Conservation (phyloP, 2,329 filamentous ascomycete genomes). For the Nectriaceae sp. region DNA sequence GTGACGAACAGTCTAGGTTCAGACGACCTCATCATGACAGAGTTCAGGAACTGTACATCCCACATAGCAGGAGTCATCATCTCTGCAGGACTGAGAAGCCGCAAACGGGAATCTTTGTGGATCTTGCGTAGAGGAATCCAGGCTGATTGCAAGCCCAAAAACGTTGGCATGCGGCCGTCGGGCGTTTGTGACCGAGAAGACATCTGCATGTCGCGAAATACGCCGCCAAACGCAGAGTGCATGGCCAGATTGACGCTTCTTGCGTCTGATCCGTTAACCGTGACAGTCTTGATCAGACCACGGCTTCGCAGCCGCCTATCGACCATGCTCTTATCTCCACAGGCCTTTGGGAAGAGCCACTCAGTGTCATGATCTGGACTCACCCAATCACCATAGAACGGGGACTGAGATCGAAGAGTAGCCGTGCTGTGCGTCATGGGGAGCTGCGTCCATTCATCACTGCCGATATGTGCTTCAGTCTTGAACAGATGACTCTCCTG, state of each 20-base stretch:
- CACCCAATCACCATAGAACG: constrained; percentile 50
- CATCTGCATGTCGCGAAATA: constrained; percentile 50
- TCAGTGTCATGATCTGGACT: constrained; percentile 49
- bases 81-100: constrained; percentile 70
- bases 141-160: constrained; percentile 63
- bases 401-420: constrained; percentile 49
- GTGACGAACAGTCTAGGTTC: constrained; percentile 74
- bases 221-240: constrained; percentile 59
- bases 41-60: constrained; percentile 70
- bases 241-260: constrained; percentile 68
- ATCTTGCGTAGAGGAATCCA: constrained; percentile 80
- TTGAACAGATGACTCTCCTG: constrained; percentile 51
- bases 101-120: constrained; percentile 70
- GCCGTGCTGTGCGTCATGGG: constrained; percentile 49
- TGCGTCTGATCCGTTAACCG: constrained; percentile 63
- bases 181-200: constrained; percentile 29
- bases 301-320: constrained; percentile 75
- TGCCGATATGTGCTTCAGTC: constrained; percentile 34
- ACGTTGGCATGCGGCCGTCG: constrained; percentile 40
- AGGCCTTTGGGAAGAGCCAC: constrained; percentile 71
- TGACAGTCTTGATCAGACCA: constrained; percentile 67
- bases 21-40: constrained; percentile 72
- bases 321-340: constrained; percentile 60
- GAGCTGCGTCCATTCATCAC: constrained; percentile 58
- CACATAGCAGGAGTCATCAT: constrained; percentile 73